These are phyloP conservation scores for Pythium brachiatum DNA, from an alignment of 352 stramenopile genomes.

Conservation along the genomic window DNA sequence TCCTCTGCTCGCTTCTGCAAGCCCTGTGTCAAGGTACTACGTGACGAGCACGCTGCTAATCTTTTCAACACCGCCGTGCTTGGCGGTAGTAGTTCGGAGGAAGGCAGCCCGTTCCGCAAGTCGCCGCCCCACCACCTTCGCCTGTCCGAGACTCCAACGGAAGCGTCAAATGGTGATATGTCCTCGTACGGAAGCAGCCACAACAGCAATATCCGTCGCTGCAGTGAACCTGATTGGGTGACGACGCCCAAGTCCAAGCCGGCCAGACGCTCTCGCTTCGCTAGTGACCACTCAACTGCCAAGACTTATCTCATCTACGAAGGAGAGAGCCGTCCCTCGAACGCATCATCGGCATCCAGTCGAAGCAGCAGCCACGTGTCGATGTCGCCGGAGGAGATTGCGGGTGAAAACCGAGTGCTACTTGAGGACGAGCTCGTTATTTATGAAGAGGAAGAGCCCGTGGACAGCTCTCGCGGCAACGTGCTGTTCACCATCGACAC, in stretches of 20 bases:
- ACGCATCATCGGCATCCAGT: conserved; percentile 3
- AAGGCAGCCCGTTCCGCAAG: conserved; percentile 6
- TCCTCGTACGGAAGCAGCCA: not conserved
- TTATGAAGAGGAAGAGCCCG: conserved; percentile 12
- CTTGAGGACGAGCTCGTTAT: conserved; percentile 17
- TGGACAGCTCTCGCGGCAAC: conserved; percentile 3
- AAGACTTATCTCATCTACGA: not conserved
- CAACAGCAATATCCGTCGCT: not conserved
- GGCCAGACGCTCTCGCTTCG: not conserved
- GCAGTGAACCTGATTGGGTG: conserved; percentile 7
- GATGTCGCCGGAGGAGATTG: not conserved
- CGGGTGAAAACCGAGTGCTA: conserved; percentile 2
- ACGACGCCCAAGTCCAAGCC: not conserved
- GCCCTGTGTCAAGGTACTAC: conserved; percentile 16
- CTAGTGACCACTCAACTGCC: not conserved
- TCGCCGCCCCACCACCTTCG: conserved; percentile 6
- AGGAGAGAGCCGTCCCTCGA: not conserved
- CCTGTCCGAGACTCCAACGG: conserved; percentile 16
- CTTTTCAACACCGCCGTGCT: conserved; percentile 3
- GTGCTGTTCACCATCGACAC: conserved; percentile 17
- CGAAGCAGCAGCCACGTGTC: not conserved
- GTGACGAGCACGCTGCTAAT: conserved; percentile 6
- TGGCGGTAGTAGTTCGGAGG: not conserved
- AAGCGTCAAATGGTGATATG: not conserved
- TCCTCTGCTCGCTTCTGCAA: conserved; percentile 8